A percentile compares a stretch with the other conserved stretches of the same genome.
Evolutionary conservation across 495 filamentous ascomycete genomes (phyloP).

Genomic region (Cercophora samala): DNA sequence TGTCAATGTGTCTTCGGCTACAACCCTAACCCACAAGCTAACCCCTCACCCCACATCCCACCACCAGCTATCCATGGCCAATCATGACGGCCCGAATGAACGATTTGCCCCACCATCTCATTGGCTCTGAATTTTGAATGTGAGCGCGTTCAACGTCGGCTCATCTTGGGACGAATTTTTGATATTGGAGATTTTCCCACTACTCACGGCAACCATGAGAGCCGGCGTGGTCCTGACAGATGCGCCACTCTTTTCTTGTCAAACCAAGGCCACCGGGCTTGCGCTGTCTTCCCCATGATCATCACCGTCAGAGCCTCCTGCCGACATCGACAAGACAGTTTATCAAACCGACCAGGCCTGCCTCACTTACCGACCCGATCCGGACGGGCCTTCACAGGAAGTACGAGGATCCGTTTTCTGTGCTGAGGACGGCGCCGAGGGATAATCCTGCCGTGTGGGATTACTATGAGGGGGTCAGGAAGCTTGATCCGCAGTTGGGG

Average conservation of each 20-base stretch:
- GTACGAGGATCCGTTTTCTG: neutral
- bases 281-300: neutral
- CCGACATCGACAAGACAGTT: neutral
- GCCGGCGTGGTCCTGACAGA: neutral
- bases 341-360: neutral
- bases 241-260: neutral
- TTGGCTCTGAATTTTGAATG: neutral
- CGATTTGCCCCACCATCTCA: neutral
- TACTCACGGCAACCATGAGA: neutral
- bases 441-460: neutral
- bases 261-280: neutral
- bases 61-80: neutral
- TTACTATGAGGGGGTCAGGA: neutral
- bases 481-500: neutral
- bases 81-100: neutral
- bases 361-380: neutral
- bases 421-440: neutral
- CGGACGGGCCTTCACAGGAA: neutral
- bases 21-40: neutral
- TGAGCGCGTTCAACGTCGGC: neutral
- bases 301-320: neutral
- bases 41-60: neutral
- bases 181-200: neutral
- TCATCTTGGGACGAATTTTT: too few relatives aligned
- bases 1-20: neutral